Percentiles rank a stretch among this genome's conserved stretches.
Conservation (phyloP, 164 flowering plant species). For the Piper betle region DNA sequence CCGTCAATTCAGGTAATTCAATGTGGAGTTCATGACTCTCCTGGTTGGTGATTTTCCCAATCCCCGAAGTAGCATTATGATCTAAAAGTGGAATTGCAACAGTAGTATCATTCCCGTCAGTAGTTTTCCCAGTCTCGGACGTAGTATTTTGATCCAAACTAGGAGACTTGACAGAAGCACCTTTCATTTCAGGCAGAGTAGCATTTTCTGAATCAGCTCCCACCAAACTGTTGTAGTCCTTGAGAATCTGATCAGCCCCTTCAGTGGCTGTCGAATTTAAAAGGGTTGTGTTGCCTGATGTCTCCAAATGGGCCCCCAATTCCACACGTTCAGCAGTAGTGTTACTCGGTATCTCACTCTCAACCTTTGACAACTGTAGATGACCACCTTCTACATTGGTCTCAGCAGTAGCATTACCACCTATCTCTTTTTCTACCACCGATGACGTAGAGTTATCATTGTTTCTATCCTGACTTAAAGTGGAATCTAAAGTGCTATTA, state of each 20-base stretch:
- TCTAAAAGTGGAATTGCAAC: not conserved
- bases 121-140: too few relatives aligned
- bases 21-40: constrained; percentile 15
- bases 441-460: constrained; percentile 7
- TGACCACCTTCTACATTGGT: constrained; percentile 1
- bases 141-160: too few relatives aligned
- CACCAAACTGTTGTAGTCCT: constrained; percentile 2
- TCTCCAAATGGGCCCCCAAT: not conserved
- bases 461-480: constrained; percentile 13
- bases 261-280: not conserved
- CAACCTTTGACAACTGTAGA: not conserved
- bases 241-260: not conserved
- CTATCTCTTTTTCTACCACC: constrained; percentile 9
- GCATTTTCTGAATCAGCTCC: constrained; percentile 4
- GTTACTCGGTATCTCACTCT: not conserved
- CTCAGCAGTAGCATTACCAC: constrained; percentile 5
- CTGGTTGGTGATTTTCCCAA: constrained; percentile 1
- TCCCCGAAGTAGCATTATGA: not conserved
- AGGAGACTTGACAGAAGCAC: too few relatives aligned
- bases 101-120: not conserved
- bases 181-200: too few relatives aligned
- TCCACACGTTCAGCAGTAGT: constrained; percentile 2
- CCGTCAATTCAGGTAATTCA: not conserved
- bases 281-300: not conserved
- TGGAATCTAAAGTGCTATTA: not conserved